Conservation (phyloP, 129 eudicot species). For the Logfia minima region DNA sequence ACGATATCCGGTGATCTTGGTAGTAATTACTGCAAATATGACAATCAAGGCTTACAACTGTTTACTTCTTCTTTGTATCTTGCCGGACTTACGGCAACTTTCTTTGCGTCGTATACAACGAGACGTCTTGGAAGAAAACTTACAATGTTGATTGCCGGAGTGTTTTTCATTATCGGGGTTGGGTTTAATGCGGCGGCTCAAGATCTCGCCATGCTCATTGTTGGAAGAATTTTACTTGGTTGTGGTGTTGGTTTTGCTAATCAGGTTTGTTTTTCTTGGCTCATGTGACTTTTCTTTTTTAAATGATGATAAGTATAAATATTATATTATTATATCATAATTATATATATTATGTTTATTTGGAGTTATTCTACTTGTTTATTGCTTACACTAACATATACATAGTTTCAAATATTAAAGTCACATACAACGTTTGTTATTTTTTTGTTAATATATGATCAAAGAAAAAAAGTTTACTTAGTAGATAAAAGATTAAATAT, state of each 20-base stretch:
- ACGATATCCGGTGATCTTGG: neutral
- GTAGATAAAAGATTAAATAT: no score
- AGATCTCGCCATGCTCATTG: conserved; percentile 76
- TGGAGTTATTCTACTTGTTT: neutral
- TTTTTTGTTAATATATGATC: no score
- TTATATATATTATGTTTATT: no score
- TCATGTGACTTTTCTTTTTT: neutral
- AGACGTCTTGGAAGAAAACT: conserved; percentile 60
- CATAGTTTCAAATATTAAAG: no score
- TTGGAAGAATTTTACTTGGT: conserved; percentile 86
- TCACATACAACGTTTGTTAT: no score
- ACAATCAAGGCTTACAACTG: conserved; percentile 74
- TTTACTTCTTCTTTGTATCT: conserved; percentile 88
- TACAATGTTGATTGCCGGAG: conserved; percentile 82
- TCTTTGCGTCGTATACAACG: conserved; percentile 86
- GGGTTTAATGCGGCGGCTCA: conserved; percentile 67
- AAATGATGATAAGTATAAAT: no score
- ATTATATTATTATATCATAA: no score
- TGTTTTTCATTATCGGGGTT: conserved; percentile 73
- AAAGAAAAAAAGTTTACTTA: no score
- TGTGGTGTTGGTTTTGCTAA: conserved; percentile 98
- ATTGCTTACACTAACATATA: no score
- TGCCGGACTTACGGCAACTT: conserved; percentile 77
- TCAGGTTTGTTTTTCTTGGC: conserved; percentile 48
- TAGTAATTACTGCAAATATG: conserved; percentile 87